Evolutionary conservation across 306 rosid species (phyloP).

Genomic region (Abrus precatorius): DNA sequence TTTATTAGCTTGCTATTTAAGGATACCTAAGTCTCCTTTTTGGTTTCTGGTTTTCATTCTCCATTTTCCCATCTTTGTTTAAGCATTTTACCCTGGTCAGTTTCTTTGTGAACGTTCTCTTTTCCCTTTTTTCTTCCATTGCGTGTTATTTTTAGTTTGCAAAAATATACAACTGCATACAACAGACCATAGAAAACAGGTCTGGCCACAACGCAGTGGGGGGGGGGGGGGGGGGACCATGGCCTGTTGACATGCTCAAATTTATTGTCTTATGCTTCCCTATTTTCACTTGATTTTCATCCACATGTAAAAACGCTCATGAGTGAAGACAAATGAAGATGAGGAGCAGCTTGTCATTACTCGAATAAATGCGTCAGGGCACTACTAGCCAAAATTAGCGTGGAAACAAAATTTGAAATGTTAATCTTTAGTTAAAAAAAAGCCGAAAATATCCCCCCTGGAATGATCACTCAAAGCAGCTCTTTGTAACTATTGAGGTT

Average conservation of each 20-base stretch:
- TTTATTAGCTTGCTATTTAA: slow-evolving; percentile 36
- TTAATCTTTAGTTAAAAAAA: slow-evolving; percentile 11
- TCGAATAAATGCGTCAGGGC: slow-evolving; percentile 23
- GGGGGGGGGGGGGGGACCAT: slow-evolving; percentile 61
- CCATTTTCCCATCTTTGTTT: slow-evolving; percentile 40
- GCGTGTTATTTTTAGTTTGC: slow-evolving; percentile 47
- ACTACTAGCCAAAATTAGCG: slow-evolving; percentile 16
- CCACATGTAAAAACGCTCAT: slow-evolving; percentile 49
- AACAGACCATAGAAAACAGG: slow-evolving; percentile 43
- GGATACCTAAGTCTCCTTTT: slow-evolving; percentile 26
- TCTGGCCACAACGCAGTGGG: slow-evolving; percentile 40
- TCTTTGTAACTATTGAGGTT: neutral
- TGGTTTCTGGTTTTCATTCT: slow-evolving; percentile 37
- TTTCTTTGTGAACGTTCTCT: slow-evolving; percentile 29
- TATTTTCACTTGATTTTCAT: slow-evolving; percentile 46
- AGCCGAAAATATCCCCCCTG: slow-evolving; percentile 32
- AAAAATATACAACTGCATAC: slow-evolving; percentile 36
- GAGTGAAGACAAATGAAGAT: slow-evolving; percentile 35
- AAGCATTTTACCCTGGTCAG: slow-evolving; percentile 50
- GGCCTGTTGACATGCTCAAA: slow-evolving; percentile 46
- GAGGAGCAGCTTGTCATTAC: slow-evolving; percentile 35
- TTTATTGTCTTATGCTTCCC: slow-evolving; percentile 44
- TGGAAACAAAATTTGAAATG: slow-evolving; percentile 35
- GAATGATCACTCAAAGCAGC: neutral
- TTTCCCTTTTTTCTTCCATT: slow-evolving; percentile 38